These are phyloP conservation scores for Rhizophagus clarus DNA, from an alignment of 192 early-diverging fungal genomes.

Conservation along the genomic window DNA sequence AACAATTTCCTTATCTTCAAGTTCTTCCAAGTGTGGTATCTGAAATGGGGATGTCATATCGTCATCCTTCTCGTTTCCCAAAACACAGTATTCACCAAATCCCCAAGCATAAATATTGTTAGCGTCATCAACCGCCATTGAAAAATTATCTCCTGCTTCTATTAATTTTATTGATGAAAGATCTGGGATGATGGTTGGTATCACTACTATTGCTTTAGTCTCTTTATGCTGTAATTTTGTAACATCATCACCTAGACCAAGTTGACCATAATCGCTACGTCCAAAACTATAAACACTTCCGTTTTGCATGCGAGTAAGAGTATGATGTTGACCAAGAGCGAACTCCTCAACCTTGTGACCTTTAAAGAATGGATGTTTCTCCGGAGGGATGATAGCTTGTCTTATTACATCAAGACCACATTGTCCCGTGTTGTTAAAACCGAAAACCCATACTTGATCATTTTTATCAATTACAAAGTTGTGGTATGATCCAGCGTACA, in stretches of 20 bases:
- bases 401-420: slow-evolving; percentile 53
- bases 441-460: slow-evolving; percentile 76
- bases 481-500: slow-evolving; percentile 83
- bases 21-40: no score
- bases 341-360: slow-evolving; percentile 56
- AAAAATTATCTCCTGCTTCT: no score
- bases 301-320: slow-evolving; percentile 74
- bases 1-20: no score
- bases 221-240: no score
- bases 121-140: no score
- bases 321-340: slow-evolving; percentile 82
- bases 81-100: slow-evolving; percentile 81
- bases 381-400: slow-evolving; percentile 55
- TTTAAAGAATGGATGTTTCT: slow-evolving; percentile 48
- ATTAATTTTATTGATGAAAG: no score
- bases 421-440: slow-evolving; percentile 92
- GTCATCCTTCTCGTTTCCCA: slow-evolving; percentile 59
- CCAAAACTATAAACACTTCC: slow-evolving; percentile 79
- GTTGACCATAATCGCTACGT: slow-evolving; percentile 88
- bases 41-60: no score
- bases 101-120: slow-evolving; percentile 81
- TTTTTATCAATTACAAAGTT: slow-evolving; percentile 76
- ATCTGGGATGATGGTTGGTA: no score
- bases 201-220: no score
- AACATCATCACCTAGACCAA: slow-evolving; percentile 46